Evolutionary conservation across 2,329 filamentous ascomycete species (phyloP).

Genomic region (Botrytis fabae): DNA sequence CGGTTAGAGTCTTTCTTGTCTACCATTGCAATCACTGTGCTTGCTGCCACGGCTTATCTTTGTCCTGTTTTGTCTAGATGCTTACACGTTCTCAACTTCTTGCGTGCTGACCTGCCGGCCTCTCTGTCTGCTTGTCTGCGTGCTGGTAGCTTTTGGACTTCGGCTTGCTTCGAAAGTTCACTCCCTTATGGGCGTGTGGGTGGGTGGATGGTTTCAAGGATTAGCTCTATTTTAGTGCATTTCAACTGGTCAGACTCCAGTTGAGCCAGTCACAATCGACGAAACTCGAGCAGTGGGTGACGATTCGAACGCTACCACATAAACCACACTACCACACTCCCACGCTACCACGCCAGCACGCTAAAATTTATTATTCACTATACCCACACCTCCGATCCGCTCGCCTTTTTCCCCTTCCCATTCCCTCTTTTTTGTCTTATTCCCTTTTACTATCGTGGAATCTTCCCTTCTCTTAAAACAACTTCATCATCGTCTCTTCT

Average conservation of each 20-base stretch:
- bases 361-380: slow-evolving; percentile 11
- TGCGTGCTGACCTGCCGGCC: no score
- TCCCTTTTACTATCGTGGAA: slow-evolving; percentile 19
- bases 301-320: neutral
- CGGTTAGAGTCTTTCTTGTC: neutral
- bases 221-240: slow-evolving; percentile 7
- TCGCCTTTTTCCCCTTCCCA: slow-evolving; percentile 19
- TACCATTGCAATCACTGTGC: neutral
- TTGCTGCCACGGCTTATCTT: neutral
- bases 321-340: neutral
- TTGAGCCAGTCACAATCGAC: neutral
- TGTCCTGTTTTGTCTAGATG: slow-evolving; percentile 3
- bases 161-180: neutral
- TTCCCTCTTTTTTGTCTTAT: slow-evolving; percentile 15
- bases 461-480: slow-evolving; percentile 18
- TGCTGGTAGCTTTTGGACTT: neutral
- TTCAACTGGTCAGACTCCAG: neutral
- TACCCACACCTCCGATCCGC: slow-evolving; percentile 14
- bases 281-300: neutral
- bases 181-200: neutral
- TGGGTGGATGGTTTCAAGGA: slow-evolving; percentile 1
- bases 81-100: neutral
- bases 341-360: neutral
- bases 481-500: slow-evolving; percentile 21
- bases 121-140: neutral